Percentiles rank a stretch among this genome's conserved stretches.
Conservation (phyloP, 1,284 basidiomycete genomes). For the Limonomyces culmigenus region DNA sequence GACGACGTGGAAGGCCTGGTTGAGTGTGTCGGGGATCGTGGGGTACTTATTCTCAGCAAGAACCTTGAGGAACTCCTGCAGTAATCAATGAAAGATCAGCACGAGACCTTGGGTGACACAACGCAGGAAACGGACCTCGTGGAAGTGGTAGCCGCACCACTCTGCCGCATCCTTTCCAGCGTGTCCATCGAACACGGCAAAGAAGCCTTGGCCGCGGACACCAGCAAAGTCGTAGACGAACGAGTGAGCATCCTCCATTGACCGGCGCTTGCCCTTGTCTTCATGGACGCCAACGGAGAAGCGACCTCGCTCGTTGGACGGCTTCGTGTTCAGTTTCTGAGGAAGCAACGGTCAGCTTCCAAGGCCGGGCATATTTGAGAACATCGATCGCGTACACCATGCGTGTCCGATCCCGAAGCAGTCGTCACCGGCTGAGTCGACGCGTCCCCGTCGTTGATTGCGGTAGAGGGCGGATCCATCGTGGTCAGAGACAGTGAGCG, state of each 20-base stretch:
- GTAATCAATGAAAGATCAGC: constrained; percentile 1
- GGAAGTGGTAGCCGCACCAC: constrained; percentile 96
- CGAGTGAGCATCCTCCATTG: constrained; percentile 97
- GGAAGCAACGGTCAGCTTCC: constrained; percentile 4
- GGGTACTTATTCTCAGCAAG: constrained; percentile 30
- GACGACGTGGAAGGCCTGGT: constrained; percentile 86
- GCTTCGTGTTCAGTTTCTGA: constrained; percentile 40
- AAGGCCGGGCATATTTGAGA: constrained; percentile 7
- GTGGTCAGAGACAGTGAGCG: too few relatives aligned
- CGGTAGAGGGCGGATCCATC: not conserved
- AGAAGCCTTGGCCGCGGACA: constrained; percentile 90
- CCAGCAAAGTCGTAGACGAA: constrained; percentile 90
- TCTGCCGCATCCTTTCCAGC: constrained; percentile 98
- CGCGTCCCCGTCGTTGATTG: constrained; percentile 23
- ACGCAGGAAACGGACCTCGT: constrained; percentile 42
- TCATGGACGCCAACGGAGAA: constrained; percentile 83
- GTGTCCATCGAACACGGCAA: constrained; percentile 96
- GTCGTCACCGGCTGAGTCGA: constrained; percentile 61
- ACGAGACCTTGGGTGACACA: too few relatives aligned
- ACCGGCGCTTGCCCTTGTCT: constrained; percentile 80
- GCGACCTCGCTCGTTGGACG: constrained; percentile 32
- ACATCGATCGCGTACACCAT: constrained; percentile 67
- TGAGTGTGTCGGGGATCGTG: constrained; percentile 79
- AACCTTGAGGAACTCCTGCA: constrained; percentile 36
- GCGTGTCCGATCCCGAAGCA: constrained; percentile 52